Evolutionary conservation across 495 filamentous ascomycete genomes (phyloP).

Genomic region (Penicillium daleae): DNA sequence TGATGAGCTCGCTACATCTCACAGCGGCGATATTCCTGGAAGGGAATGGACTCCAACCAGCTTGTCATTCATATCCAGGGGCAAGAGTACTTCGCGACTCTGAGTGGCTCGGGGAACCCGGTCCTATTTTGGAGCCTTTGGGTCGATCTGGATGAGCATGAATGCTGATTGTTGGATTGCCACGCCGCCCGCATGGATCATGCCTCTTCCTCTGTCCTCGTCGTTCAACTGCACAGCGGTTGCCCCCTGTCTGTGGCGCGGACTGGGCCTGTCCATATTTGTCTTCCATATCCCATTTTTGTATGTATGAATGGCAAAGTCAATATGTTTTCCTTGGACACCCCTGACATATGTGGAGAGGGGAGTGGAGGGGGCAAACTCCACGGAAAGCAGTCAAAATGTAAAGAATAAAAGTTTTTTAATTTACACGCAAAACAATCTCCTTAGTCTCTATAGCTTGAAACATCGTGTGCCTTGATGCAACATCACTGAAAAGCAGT

Average conservation of each 20-base stretch:
- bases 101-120: constrained; percentile 35
- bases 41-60: constrained; percentile 4
- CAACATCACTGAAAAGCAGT: constrained; percentile 12
- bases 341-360: constrained; percentile 22
- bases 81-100: constrained; percentile 14
- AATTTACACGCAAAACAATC: constrained; percentile 6
- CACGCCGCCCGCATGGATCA: constrained; percentile 24
- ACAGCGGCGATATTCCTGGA: neutral
- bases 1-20: constrained; percentile 17
- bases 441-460: constrained; percentile 7
- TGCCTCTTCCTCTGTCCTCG: constrained; percentile 10
- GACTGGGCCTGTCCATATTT: constrained; percentile 16
- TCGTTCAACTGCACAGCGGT: constrained; percentile 14
- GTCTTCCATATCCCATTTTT: constrained; percentile 11
- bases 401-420: constrained; percentile 8
- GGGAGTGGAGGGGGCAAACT: neutral
- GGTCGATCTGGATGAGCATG: constrained; percentile 21
- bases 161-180: constrained; percentile 22
- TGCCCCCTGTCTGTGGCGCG: constrained; percentile 21
- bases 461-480: constrained; percentile 13
- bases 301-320: constrained; percentile 22
- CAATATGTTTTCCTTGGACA: constrained; percentile 10
- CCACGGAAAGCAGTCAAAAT: neutral
- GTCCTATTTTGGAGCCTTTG: constrained; percentile 13
- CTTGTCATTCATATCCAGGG: constrained; percentile 11